phyloP scores from a whole-genome alignment of 108 stramenopile genomes.

The Skeletonema tropicum region DNA sequence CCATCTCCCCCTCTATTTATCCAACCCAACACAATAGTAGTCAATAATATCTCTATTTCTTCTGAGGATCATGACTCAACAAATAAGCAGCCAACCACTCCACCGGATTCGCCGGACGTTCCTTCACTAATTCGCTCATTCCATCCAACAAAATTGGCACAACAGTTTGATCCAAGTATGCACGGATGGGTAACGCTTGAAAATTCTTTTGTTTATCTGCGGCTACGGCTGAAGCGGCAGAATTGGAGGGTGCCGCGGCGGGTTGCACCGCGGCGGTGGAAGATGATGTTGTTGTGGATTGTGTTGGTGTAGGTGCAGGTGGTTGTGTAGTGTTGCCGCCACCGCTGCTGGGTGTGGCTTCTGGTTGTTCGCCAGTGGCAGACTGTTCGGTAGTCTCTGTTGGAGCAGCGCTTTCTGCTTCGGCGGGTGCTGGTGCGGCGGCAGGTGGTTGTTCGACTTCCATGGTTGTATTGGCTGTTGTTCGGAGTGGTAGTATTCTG shows the following conservation, averaged over 20 bases:
- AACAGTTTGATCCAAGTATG: conserved; percentile 99
- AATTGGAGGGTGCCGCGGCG: conserved; percentile 7
- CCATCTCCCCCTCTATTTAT: not conserved
- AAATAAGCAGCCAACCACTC: conserved; percentile 97
- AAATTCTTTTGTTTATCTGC: conserved; percentile 39
- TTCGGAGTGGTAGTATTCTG: not conserved
- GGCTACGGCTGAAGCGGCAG: conserved; percentile 3
- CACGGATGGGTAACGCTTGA: conserved; percentile 94
- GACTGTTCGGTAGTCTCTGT: not conserved
- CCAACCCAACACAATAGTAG: not conserved
- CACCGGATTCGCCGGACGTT: conserved; percentile 95
- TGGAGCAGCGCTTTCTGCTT: not conserved
- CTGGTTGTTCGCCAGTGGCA: not conserved
- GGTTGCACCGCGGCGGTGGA: conserved; percentile 1
- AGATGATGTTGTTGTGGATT: not conserved
- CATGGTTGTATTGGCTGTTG: not conserved
- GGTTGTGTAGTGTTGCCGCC: not conserved
- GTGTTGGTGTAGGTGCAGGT: conserved; percentile 6
- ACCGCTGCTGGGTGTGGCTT: not conserved
- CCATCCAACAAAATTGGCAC: conserved; percentile 98
- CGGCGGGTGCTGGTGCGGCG: not conserved
- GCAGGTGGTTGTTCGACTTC: conserved; percentile 6
- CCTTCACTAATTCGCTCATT: conserved; percentile 98
- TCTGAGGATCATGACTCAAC: conserved; percentile 94
- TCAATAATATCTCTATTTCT: conserved; percentile 31